Conservation (phyloP, 2,329 filamentous ascomycete species). For the Alternaria hordeiaustralica region DNA sequence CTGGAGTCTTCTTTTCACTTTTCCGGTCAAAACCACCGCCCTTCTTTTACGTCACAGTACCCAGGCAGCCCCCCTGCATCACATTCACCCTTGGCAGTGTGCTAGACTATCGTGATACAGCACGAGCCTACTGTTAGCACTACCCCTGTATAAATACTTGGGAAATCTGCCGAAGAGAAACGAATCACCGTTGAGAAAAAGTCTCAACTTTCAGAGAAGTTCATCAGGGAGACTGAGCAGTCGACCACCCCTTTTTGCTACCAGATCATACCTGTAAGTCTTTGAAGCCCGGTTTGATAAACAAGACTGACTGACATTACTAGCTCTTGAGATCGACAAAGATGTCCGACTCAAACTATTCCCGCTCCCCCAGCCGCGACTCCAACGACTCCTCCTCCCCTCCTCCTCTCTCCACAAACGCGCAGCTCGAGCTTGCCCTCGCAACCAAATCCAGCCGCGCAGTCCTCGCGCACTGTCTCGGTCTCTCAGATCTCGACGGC, state of each 20-base stretch:
- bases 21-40: background rate
- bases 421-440: background rate
- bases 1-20: background rate
- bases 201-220: background rate
- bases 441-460: background rate
- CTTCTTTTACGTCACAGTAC: background rate
- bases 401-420: background rate
- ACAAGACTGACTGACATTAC: background rate
- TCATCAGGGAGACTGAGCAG: background rate
- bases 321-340: background rate
- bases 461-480: slow-evolving; percentile 6
- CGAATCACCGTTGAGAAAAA: background rate
- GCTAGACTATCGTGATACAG: background rate
- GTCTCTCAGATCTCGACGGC: background rate
- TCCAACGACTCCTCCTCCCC: background rate
- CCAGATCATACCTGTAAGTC: background rate
- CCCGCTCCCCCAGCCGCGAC: background rate
- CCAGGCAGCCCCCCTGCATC: background rate
- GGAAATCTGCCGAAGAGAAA: background rate
- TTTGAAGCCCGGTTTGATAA: background rate
- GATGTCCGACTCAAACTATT: background rate
- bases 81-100: background rate
- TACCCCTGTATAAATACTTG: background rate
- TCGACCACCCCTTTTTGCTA: background rate
- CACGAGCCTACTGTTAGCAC: background rate